Evolutionary conservation across 106 monocot species (phyloP).

Genomic region (Phalaenopsis aphrodite): DNA sequence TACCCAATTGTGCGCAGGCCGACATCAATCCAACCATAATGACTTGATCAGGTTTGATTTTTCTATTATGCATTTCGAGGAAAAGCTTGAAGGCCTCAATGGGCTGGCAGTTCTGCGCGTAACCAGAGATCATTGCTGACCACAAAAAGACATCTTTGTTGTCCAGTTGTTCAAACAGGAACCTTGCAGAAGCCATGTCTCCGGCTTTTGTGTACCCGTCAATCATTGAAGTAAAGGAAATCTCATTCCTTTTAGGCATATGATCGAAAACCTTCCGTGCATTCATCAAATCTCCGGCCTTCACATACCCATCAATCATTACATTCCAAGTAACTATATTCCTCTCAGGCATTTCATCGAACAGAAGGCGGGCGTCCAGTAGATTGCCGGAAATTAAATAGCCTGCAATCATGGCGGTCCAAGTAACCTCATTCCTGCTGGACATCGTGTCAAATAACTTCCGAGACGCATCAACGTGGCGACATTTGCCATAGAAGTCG

Average conservation of each 20-base stretch:
- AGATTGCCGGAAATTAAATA: constrained; percentile 28
- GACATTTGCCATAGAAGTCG: constrained; percentile 56
- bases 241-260: constrained; percentile 52
- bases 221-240: constrained; percentile 52
- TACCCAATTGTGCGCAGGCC: constrained; percentile 59
- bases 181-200: constrained; percentile 49
- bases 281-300: constrained; percentile 40
- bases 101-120: constrained; percentile 52
- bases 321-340: constrained; percentile 59
- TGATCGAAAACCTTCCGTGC: constrained; percentile 44
- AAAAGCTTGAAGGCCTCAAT: constrained; percentile 55
- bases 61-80: constrained; percentile 32
- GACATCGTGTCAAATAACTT: constrained; percentile 52
- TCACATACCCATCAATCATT: constrained; percentile 62
- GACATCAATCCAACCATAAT: constrained; percentile 63
- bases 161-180: constrained; percentile 38
- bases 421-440: constrained; percentile 34
- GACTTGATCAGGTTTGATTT: constrained; percentile 46
- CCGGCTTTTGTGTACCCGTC: constrained; percentile 62
- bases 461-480: constrained; percentile 20
- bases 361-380: constrained; percentile 26
- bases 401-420: constrained; percentile 54
- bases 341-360: constrained; percentile 55
- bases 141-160: constrained; percentile 54
- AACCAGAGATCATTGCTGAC: constrained; percentile 72